A percentile compares a stretch with the other conserved stretches of the same genome.
Conservation (phyloP, 305 asterid genomes). For the Rubia peregrina region DNA sequence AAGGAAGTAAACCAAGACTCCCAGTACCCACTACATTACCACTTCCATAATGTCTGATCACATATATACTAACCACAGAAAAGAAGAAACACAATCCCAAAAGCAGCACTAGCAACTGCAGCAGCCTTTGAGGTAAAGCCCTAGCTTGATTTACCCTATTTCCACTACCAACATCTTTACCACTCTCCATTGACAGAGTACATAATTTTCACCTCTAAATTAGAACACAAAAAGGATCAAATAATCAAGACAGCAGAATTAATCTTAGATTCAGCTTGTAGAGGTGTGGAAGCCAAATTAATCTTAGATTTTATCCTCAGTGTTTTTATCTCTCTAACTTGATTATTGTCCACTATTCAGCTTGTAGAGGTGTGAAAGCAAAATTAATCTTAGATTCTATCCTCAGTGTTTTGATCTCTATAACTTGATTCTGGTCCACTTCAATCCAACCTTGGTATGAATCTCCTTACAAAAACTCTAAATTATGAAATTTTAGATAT, state of each 20-base stretch:
- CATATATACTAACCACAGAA: slow-evolving; percentile 58
- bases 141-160: slow-evolving; percentile 44
- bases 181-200: slow-evolving; percentile 54
- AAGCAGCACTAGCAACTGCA: slow-evolving; percentile 51
- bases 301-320: no score
- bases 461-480: no score
- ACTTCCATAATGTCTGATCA: slow-evolving; percentile 55
- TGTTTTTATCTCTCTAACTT: no score
- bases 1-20: slow-evolving; percentile 41
- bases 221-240: neutral
- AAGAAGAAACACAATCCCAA: slow-evolving; percentile 54
- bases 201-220: slow-evolving; percentile 4
- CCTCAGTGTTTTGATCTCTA: no score
- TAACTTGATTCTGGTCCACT: no score
- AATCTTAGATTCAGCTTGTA: no score
- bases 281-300: no score
- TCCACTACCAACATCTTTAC: slow-evolving; percentile 38
- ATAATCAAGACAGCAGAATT: neutral
- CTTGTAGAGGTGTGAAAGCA: no score
- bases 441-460: no score
- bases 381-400: no score
- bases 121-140: slow-evolving; percentile 67
- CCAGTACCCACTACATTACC: slow-evolving; percentile 26
- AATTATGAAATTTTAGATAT: no score
- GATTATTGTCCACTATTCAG: no score